Conservation (phyloP, 1,284 basidiomycete genomes). For the Chalciporus sp. region DNA sequence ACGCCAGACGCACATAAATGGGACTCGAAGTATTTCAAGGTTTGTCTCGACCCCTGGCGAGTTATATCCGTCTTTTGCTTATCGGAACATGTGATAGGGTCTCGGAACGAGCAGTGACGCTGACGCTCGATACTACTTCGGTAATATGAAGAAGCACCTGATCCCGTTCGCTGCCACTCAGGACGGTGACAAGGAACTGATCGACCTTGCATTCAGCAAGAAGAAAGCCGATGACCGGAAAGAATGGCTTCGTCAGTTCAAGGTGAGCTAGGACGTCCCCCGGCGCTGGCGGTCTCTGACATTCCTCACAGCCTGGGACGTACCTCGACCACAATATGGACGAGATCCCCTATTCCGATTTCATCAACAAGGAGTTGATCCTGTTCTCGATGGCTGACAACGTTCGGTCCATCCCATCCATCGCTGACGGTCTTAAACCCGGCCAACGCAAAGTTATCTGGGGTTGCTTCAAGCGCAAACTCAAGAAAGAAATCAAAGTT, state of each 20-base stretch:
- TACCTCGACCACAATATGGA: slow-evolving; percentile 90
- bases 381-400: slow-evolving; percentile 99
- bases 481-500: slow-evolving; percentile 95
- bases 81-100: slow-evolving; percentile 62
- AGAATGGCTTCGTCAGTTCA: slow-evolving; percentile 96
- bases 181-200: slow-evolving; percentile 85
- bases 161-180: slow-evolving; percentile 87
- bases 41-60: slow-evolving; percentile 33
- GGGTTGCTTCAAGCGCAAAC: slow-evolving; percentile 93
- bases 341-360: slow-evolving; percentile 89
- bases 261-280: slow-evolving; percentile 48
- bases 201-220: slow-evolving; percentile 99
- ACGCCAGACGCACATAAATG: slow-evolving; percentile 85
- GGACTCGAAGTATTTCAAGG: slow-evolving; percentile 97
- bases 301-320: slow-evolving; percentile 79
- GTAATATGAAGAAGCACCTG: slow-evolving; percentile 91
- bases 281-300: slow-evolving; percentile 2
- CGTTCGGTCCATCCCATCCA: slow-evolving; percentile 92
- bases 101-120: slow-evolving; percentile 89
- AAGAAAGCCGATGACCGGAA: slow-evolving; percentile 99
- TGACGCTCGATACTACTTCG: slow-evolving; percentile 94
- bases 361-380: slow-evolving; percentile 98
- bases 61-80: neutral
- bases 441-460: slow-evolving; percentile 98
- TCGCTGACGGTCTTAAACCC: slow-evolving; percentile 97